Base-by-base conservation (phyloP, 257 asterid genomes). In the Jaltomata sinuosa region DNA sequence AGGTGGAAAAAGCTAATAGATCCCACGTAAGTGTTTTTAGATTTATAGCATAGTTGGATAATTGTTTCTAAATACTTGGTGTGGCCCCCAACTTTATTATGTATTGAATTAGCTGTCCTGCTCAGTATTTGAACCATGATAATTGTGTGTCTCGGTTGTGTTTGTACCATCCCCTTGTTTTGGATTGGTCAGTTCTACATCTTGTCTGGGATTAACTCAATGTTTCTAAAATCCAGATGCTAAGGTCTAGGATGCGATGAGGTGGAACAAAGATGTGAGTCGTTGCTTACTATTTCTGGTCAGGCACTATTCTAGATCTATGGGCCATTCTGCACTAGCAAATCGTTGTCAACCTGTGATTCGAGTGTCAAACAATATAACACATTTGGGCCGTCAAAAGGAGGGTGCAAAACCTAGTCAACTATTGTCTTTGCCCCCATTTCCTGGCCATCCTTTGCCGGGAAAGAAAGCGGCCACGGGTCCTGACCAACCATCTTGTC, bases 351-450 rank as follows among this genome's bases (percentile, higher is more conserved):
- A 53, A 55, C 71, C 89, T 7, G 93, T 93, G 38, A 86, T 94
- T 71, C 92, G 98, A 64, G 98, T 94, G 72, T 86, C 95, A 15
- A 93, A 96, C 84, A 87, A 94, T 86, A 84, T 96, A 67, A 90
- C 95, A 54, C 90, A 88, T 87, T 85, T 94, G 91, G 98, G 96
- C 50, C 80, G 83, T 85, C 93, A 90, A 11, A 94, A 91, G 87
- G 87, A 89, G 84, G 98, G 90, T 6, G 93, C 95, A 32, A 96
- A 93, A 86, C 97, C 97, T 81, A 88, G 85, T 53, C 99, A 96
- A 89, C 90, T 93, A 84, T 85, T 96, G 29, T 90, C 95, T 84
- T 88, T 96, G 86, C 99, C 99, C 10, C 95, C 96, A 79, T 96
- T 96, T 84, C 98, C 98, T 0, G 96, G 97, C 25, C 93, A 89